Conservation (phyloP, 768 basidiomycete genomes). For the Cytidiella melzeri region DNA sequence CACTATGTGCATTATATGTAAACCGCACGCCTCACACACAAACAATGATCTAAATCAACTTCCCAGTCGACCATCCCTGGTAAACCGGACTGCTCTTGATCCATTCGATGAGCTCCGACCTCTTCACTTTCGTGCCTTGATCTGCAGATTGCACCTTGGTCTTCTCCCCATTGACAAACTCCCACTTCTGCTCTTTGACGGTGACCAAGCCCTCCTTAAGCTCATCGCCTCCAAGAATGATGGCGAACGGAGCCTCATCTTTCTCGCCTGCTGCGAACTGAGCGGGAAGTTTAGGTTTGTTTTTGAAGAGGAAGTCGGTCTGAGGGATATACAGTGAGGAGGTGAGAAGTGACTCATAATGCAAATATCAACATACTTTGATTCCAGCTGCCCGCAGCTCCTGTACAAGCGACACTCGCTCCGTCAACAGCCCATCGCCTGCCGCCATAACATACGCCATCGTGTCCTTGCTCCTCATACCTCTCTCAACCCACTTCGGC, state of each 20-base stretch:
- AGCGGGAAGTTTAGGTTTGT: conserved; percentile 78
- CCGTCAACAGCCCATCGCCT: conserved; percentile 82
- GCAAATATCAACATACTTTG: conserved; percentile 46
- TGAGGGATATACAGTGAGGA: conserved; percentile 25
- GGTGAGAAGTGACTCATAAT: background rate
- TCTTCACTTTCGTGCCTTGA: conserved; percentile 39
- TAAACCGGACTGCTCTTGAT: conserved; percentile 25
- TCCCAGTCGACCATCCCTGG: conserved; percentile 29
- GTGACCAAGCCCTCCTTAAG: conserved; percentile 76
- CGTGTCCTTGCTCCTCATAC: conserved; percentile 82
- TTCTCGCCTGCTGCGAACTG: conserved; percentile 90
- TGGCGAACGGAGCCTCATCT: conserved; percentile 89
- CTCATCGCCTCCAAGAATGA: conserved; percentile 88
- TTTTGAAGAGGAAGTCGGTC: conserved; percentile 92
- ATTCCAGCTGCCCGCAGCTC: conserved; percentile 83
- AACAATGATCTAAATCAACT: conserved; percentile 13
- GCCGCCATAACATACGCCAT: conserved; percentile 92
- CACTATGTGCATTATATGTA: too few relatives aligned
- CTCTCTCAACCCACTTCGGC: conserved; percentile 77
- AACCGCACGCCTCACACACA: too few relatives aligned
- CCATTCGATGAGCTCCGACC: conserved; percentile 29
- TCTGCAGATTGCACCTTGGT: conserved; percentile 44
- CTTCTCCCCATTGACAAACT: conserved; percentile 67
- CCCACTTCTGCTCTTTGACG: conserved; percentile 90
- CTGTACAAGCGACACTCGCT: conserved; percentile 74